Conservation (phyloP, 2,329 filamentous ascomycete species). For the Dothiorella sarmentorum region DNA sequence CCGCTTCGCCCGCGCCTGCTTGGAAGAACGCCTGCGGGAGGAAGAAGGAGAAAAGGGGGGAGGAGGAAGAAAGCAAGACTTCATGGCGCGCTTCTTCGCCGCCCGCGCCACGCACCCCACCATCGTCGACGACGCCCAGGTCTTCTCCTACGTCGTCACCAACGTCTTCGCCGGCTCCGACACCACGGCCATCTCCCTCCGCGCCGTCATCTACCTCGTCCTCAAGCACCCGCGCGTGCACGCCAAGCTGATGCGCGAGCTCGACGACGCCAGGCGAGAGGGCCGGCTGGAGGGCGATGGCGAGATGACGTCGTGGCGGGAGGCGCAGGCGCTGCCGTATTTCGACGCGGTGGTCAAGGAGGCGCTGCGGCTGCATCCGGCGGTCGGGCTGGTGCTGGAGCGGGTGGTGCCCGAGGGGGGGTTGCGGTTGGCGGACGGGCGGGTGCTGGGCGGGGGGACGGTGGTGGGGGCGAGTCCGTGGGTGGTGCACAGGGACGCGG, state of each 20-base stretch:
- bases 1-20: neutral
- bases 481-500: neutral
- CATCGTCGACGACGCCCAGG: conserved; percentile 2
- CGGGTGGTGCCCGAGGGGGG: conserved; percentile 47
- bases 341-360: conserved; percentile 54
- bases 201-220: conserved; percentile 38
- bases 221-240: conserved; percentile 27
- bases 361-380: conserved; percentile 49
- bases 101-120: conserved; percentile 9
- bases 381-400: conserved; percentile 48
- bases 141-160: conserved; percentile 32
- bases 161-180: conserved; percentile 34
- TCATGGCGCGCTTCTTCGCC: conserved; percentile 13
- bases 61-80: neutral
- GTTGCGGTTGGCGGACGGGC: conserved; percentile 22
- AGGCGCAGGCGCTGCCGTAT: conserved; percentile 31
- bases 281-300: conserved; percentile 23
- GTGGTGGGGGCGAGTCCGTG: conserved; percentile 12
- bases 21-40: neutral
- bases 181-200: conserved; percentile 36
- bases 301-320: conserved; percentile 24
- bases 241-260: conserved; percentile 23
- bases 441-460: neutral
- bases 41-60: conserved; percentile 9
- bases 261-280: conserved; percentile 18